Conservation (phyloP, 306 rosid genomes). For the Dalbergia oliveri region DNA sequence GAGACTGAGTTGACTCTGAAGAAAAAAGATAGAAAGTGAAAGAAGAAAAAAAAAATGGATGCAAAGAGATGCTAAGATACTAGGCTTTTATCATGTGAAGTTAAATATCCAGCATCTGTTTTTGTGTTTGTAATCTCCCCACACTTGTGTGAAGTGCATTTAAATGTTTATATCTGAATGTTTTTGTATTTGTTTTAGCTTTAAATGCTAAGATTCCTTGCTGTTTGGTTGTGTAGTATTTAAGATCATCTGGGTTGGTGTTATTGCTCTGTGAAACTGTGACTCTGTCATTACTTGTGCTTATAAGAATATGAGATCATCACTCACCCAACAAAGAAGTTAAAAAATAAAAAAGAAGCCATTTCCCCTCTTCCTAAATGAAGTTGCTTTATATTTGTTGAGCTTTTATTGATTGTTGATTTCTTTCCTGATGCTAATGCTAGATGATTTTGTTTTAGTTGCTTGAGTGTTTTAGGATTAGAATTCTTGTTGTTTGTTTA, state of each 20-base stretch:
- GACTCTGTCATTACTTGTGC: conserved; percentile 27
- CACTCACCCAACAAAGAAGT: conserved; percentile 1
- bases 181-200: conserved; percentile 17
- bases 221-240: conserved; percentile 44
- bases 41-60: neutral
- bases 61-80: conserved; percentile 36
- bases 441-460: conserved; percentile 41
- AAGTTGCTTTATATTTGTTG: conserved; percentile 30
- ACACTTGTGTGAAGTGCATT: conserved; percentile 26
- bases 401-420: conserved; percentile 30
- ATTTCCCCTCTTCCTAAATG: conserved; percentile 26
- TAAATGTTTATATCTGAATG: conserved; percentile 34
- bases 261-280: conserved; percentile 35
- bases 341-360: neutral
- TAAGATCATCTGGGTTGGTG: conserved; percentile 46
- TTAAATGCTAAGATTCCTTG: conserved; percentile 48
- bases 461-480: conserved; percentile 2
- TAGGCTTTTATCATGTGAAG: conserved; percentile 39
- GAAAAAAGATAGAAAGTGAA: neutral
- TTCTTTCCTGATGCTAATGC: conserved; percentile 32
- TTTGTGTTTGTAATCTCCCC: conserved; percentile 21
- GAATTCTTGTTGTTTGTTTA: conserved; percentile 12
- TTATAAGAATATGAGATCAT: conserved; percentile 36
- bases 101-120: conserved; percentile 41
- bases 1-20: conserved; percentile 53